Evolutionary conservation across 768 basidiomycete genomes (phyloP).

Genomic region (Lactarius akahatsu): DNA sequence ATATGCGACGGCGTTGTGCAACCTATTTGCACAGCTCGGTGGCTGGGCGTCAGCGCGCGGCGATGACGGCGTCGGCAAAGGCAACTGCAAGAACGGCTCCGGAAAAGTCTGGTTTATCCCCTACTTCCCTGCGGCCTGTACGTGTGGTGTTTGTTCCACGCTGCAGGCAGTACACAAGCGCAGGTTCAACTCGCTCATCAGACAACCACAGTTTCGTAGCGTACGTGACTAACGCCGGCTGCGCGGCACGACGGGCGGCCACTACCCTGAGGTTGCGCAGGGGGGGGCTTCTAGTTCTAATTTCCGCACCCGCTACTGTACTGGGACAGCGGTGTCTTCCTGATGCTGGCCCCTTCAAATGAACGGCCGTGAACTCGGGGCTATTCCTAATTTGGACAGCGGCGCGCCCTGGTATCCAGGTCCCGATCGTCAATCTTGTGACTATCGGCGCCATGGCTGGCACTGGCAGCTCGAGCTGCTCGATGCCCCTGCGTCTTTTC

Average conservation of each 20-base stretch:
- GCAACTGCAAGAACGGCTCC: background rate
- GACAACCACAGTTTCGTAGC: no score
- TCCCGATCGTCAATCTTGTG: no score
- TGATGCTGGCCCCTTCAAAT: no score
- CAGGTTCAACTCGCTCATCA: background rate
- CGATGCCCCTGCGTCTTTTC: background rate
- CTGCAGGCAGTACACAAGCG: background rate
- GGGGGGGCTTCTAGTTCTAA: background rate
- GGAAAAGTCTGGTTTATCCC: background rate
- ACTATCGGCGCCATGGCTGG: background rate
- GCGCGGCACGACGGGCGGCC: background rate
- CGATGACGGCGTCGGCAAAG: background rate
- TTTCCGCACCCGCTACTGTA: no score
- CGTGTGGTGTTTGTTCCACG: no score
- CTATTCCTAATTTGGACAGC: no score
- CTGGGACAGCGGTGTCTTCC: background rate
- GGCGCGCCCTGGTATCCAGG: no score
- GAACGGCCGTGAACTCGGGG: no score
- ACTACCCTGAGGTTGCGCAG: background rate
- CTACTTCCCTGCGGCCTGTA: background rate
- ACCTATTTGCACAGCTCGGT: no score
- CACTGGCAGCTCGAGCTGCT: background rate
- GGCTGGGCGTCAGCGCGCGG: no score
- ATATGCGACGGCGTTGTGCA: no score
- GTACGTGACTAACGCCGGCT: no score